phyloP scores from a whole-genome alignment of 228 moss, liverwort and hornwort genomes.

The Sphagnum magellanicum region DNA sequence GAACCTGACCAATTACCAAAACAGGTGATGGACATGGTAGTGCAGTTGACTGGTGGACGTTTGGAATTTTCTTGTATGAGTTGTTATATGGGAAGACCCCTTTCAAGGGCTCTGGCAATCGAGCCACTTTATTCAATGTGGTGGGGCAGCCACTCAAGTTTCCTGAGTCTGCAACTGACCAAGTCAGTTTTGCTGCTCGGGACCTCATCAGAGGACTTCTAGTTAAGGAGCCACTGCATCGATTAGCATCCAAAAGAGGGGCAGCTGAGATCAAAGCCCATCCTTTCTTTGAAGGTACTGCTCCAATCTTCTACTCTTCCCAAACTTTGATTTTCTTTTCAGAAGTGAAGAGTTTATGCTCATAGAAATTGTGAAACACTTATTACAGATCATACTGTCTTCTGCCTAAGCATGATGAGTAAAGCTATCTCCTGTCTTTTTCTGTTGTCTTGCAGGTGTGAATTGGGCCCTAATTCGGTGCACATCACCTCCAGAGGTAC shows the following conservation, averaged over 20 bases:
- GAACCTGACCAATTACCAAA: no score
- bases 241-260: slow-evolving; percentile 47
- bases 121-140: slow-evolving; percentile 51
- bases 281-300: slow-evolving; percentile 50
- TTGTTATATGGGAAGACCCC: slow-evolving; percentile 50
- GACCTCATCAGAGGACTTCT: slow-evolving; percentile 47
- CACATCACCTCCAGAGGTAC: slow-evolving; percentile 50
- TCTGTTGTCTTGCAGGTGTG: slow-evolving; percentile 18
- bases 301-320: no score
- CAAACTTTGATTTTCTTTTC: no score
- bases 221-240: slow-evolving; percentile 43
- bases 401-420: no score
- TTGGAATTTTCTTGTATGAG: slow-evolving; percentile 54
- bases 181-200: slow-evolving; percentile 44
- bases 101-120: slow-evolving; percentile 50
- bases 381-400: no score
- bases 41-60: slow-evolving; percentile 60
- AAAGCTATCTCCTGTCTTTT: background rate
- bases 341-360: no score
- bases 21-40: slow-evolving; percentile 54
- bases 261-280: slow-evolving; percentile 57
- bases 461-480: slow-evolving; percentile 58
- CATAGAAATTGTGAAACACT: no score
- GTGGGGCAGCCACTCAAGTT: slow-evolving; percentile 50
- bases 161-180: slow-evolving; percentile 45